Evolutionary conservation across 169 alveolate genomes (phyloP).

Genomic region (Eimeria falciformis): DNA sequence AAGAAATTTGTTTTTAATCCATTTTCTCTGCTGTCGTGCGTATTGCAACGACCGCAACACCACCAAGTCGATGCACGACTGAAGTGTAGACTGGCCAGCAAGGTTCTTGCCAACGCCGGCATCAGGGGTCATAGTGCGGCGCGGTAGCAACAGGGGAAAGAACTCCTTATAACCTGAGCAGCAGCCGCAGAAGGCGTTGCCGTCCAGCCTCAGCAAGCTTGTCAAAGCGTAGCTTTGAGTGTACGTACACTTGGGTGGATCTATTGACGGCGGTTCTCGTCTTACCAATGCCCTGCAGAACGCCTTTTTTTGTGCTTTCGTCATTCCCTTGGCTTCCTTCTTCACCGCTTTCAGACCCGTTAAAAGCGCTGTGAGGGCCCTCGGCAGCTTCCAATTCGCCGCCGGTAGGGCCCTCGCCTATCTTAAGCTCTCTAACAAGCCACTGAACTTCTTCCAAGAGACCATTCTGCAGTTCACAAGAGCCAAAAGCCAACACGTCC

Average conservation of each 20-base stretch:
- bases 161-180: conserved; percentile 69
- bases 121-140: too few species aligned
- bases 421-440: conserved; percentile 25
- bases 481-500: not conserved
- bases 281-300: conserved; percentile 50
- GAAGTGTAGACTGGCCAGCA: not conserved
- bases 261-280: too few species aligned
- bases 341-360: not conserved
- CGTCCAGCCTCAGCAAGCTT: too few species aligned
- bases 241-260: too few species aligned
- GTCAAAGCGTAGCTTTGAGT: too few species aligned
- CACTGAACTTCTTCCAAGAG: conserved; percentile 23
- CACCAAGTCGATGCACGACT: conserved; percentile 15
- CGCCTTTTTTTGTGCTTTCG: not conserved
- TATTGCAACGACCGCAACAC: conserved; percentile 71
- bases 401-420: not conserved
- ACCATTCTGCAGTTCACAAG: not conserved
- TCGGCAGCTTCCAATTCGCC: not conserved
- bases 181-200: not conserved
- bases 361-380: not conserved
- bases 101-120: not conserved
- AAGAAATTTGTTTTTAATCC: conserved; percentile 71
- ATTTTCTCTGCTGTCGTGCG: conserved; percentile 69
- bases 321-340: not conserved
- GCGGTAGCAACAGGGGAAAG: conserved; percentile 55